Conservation (phyloP, 768 basidiomycete genomes). For the Candolleomyces aberdarensis region DNA sequence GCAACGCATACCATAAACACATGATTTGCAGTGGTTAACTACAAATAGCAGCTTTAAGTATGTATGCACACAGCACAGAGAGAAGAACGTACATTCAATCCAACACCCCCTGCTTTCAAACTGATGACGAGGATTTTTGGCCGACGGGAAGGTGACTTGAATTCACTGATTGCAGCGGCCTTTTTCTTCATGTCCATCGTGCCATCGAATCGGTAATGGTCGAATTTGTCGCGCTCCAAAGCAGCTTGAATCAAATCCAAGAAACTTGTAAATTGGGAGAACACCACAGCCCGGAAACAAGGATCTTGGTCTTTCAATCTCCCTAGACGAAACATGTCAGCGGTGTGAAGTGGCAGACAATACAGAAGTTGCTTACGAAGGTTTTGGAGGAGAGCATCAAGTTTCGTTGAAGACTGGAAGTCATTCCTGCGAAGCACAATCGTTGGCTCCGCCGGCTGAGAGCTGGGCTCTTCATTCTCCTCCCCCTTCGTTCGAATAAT, state of each 20-base stretch:
- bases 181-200: conserved; percentile 87
- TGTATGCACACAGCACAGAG: background rate
- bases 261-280: conserved; percentile 89
- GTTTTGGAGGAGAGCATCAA: conserved; percentile 75
- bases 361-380: conserved; percentile 50
- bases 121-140: conserved; percentile 78
- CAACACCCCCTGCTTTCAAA: conserved; percentile 90
- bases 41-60: conserved; percentile 4
- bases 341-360: background rate
- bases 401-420: conserved; percentile 87
- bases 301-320: conserved; percentile 69
- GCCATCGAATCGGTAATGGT: conserved; percentile 85
- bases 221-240: conserved; percentile 64
- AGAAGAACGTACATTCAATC: conserved; percentile 62
- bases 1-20: conserved; percentile 70
- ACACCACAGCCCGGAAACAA: conserved; percentile 79
- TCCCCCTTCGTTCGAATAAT: conserved; percentile 41
- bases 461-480: conserved; percentile 17
- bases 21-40: conserved; percentile 79
- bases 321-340: conserved; percentile 29
- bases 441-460: conserved; percentile 36
- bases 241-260: conserved; percentile 75
- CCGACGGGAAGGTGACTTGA: conserved; percentile 63
- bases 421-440: conserved; percentile 74
- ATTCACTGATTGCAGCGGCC: conserved; percentile 69